Conservation (phyloP, 306 rosid genomes). For the Vigna radiata region DNA sequence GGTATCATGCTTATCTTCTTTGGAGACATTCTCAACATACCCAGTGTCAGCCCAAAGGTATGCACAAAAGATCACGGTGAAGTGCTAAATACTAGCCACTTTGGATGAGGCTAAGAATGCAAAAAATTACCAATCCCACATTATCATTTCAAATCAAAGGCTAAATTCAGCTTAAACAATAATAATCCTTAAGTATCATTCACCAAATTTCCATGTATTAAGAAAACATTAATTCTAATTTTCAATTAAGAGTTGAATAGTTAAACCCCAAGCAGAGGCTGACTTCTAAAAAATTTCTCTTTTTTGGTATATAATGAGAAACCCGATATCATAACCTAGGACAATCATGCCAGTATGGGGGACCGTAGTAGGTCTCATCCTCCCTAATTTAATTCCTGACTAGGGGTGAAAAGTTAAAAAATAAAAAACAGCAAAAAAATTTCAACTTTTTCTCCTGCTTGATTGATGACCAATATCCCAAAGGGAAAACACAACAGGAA, state of each 20-base stretch:
- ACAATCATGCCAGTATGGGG: background rate
- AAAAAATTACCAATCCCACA: background rate
- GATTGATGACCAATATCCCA: background rate
- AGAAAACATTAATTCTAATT: background rate
- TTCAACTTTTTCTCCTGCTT: slow-evolving; percentile 26
- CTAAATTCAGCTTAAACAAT: background rate
- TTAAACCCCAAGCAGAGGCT: too few relatives aligned
- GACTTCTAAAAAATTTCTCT: background rate
- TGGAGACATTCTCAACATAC: background rate
- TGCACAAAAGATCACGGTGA: too few relatives aligned
- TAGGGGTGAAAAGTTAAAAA: background rate
- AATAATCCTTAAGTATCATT: background rate
- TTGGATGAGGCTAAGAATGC: background rate
- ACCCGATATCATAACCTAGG: background rate
- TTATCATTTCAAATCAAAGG: background rate
- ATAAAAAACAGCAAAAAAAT: background rate
- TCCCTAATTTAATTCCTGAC: background rate
- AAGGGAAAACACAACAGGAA: background rate
- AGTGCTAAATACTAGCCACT: background rate
- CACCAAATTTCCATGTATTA: background rate
- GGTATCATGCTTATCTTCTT: background rate
- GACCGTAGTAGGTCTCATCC: background rate
- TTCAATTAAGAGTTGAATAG: background rate
- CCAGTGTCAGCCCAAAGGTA: too few relatives aligned
- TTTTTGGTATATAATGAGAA: background rate